Evolutionary conservation across 768 basidiomycete genomes (phyloP), one percentile per base, ranked within the genome.

Genomic region (Neoboletus magnificus): DNA sequence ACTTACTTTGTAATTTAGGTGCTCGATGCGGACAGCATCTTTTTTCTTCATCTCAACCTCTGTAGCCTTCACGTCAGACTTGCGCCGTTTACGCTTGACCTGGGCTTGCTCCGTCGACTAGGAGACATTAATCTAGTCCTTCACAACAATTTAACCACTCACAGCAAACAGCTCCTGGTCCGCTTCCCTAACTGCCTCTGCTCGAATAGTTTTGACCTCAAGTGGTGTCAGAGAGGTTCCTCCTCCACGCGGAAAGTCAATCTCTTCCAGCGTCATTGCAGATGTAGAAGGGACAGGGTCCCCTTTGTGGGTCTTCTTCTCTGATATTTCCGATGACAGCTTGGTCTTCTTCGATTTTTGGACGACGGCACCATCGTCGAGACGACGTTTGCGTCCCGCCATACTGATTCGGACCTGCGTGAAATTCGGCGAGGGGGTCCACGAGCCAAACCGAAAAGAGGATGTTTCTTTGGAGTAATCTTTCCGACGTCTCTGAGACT

Each of bases 211-310:
- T 72, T 95, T 94, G 51, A 93, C 86, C 71, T 99, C 95, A 8
- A 92, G 74, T 32, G 93, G 87, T 20, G 95, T 97, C 62, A 96
- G 81, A 32, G 77, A 81, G 1, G 93, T 90, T 50, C 96, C 96
- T 27, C 96, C 96, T 27, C 96, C 97, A 62, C 96, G 85, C 54
- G 95, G 95, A 73, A 98, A 99, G 71, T 95, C 93, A 48, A 92
- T 81, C 65, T 95, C 93, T 37, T 93, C 85, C 11, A 77, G 57
- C 35, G 76, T 71, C 54, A 78, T 63, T 60, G 67, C 73, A n/a
- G 79, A 76, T 29, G 68, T 60, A 11, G 71, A 60, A 48, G 73
- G 68, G 4, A 70, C 58, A 11, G 73, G 54, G 20, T 73, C 69
- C 20, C 64, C 59, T 58, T 63, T 42, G 48, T 50, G 47, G 11